Conservation (phyloP, 2,329 filamentous ascomycete genomes). For the Acephala macrosclerotiorum region DNA sequence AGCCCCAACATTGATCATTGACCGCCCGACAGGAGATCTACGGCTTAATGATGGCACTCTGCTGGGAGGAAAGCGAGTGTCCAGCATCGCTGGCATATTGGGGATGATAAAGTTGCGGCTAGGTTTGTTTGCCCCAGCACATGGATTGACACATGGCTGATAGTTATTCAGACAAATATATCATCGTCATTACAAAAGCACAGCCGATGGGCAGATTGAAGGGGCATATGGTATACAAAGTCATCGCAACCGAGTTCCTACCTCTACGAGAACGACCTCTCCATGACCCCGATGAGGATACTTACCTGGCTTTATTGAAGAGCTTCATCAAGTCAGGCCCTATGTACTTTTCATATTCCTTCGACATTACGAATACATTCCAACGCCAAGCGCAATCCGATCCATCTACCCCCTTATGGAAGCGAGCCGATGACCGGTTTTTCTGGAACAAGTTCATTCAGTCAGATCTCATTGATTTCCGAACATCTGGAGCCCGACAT, state of each 20-base stretch:
- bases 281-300: conserved; percentile 93
- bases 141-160: conserved; percentile 22
- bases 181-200: conserved; percentile 94
- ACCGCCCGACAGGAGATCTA: conserved; percentile 90
- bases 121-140: conserved; percentile 61
- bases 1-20: conserved; percentile 86
- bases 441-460: conserved; percentile 98
- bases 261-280: conserved; percentile 92
- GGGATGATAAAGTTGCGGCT: conserved; percentile 93
- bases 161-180: conserved; percentile 78
- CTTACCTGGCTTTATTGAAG: conserved; percentile 84
- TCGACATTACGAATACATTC: conserved; percentile 96
- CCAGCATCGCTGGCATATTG: conserved; percentile 93
- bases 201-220: conserved; percentile 89
- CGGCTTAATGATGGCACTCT: conserved; percentile 82
- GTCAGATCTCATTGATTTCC: conserved; percentile 89
- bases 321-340: conserved; percentile 82
- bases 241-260: conserved; percentile 89
- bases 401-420: conserved; percentile 79
- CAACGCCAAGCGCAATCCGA: conserved; percentile 88
- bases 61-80: conserved; percentile 81
- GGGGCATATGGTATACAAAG: conserved; percentile 95
- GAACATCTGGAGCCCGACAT: conserved; percentile 66
- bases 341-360: conserved; percentile 98
- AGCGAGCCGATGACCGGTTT: conserved; percentile 93